These are phyloP conservation scores for Pleodorina starrii DNA, from an alignment of 139 green algal genomes.

Conservation along the genomic window DNA sequence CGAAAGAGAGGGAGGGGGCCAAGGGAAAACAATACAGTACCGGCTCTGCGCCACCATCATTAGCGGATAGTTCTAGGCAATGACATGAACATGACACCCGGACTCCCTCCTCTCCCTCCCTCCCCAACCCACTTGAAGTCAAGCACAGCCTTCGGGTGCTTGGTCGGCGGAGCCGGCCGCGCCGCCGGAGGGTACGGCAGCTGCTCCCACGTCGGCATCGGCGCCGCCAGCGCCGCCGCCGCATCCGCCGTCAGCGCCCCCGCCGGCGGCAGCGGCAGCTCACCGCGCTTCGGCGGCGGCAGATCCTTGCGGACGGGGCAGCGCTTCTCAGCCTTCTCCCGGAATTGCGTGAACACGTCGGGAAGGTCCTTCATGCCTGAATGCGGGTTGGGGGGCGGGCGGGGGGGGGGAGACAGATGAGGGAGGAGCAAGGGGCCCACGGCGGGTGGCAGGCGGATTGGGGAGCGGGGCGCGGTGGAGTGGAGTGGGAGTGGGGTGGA, in stretches of 20 bases:
- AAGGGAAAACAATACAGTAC: too few relatives aligned
- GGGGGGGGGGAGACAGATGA: too few relatives aligned
- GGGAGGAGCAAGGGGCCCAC: too few relatives aligned
- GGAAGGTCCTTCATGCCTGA: constrained; percentile 72
- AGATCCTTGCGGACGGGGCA: constrained; percentile 66
- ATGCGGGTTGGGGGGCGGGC: not conserved
- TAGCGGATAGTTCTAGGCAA: too few relatives aligned
- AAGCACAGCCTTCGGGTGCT: constrained; percentile 74
- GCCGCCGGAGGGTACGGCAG: constrained; percentile 58
- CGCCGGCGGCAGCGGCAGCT: constrained; percentile 74
- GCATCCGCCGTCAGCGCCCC: not conserved
- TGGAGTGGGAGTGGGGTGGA: not conserved
- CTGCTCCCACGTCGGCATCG: constrained; percentile 49
- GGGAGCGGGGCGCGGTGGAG: not conserved
- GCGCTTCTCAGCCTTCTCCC: constrained; percentile 68
- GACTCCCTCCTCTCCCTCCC: too few relatives aligned
- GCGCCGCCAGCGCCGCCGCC: constrained; percentile 33
- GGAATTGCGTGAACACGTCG: constrained; percentile 96
- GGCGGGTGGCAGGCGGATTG: not conserved
- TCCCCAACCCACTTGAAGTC: constrained; percentile 73
- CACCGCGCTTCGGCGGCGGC: constrained; percentile 62
- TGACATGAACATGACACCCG: too few relatives aligned
- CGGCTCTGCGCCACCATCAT: too few relatives aligned
- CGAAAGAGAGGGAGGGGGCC: too few relatives aligned
- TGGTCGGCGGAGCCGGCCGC: constrained; percentile 29